These are phyloP conservation scores for Talaromyces sp. DNA, from an alignment of 2,329 filamentous ascomycete species.

Conservation along the genomic window DNA sequence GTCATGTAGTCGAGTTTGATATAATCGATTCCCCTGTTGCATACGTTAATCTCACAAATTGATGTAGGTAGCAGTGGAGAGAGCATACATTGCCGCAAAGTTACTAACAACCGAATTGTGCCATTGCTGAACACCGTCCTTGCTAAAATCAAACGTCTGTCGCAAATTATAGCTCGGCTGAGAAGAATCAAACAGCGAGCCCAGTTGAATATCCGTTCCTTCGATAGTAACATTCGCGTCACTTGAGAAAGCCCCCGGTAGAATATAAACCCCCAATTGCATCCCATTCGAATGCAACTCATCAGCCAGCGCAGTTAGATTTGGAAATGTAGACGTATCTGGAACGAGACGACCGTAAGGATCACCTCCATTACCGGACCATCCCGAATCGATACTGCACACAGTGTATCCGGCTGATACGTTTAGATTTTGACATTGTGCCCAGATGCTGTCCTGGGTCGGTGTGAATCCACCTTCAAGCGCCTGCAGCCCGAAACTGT, in stretches of 20 bases:
- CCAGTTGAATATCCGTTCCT: slow-evolving; percentile 19
- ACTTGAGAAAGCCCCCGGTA: slow-evolving; percentile 19
- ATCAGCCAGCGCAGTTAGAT: slow-evolving; percentile 17
- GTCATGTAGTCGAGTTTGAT: slow-evolving; percentile 25
- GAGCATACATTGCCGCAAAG: not conserved
- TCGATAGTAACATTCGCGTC: slow-evolving; percentile 19
- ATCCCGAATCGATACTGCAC: slow-evolving; percentile 24
- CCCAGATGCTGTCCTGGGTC: not conserved
- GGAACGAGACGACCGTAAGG: slow-evolving; percentile 19
- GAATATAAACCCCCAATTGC: slow-evolving; percentile 21
- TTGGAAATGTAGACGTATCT: slow-evolving; percentile 12
- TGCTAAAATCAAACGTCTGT: slow-evolving; percentile 16
- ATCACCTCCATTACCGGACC: slow-evolving; percentile 19
- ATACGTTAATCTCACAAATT: not conserved
- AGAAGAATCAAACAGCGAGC: slow-evolving; percentile 12
- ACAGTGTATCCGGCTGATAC: slow-evolving; percentile 16
- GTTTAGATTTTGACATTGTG: not conserved
- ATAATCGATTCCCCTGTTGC: slow-evolving; percentile 20
- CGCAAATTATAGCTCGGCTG: slow-evolving; percentile 13
- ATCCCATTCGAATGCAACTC: slow-evolving; percentile 19
- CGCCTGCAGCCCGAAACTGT: slow-evolving; percentile 1
- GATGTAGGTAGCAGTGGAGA: not conserved
- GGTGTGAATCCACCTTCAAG: not conserved
- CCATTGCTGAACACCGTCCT: slow-evolving; percentile 20
- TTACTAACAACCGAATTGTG: slow-evolving; percentile 21